These are phyloP conservation scores for Cicer yamashitae DNA, from an alignment of 306 rosid genomes.

Conservation along the genomic window DNA sequence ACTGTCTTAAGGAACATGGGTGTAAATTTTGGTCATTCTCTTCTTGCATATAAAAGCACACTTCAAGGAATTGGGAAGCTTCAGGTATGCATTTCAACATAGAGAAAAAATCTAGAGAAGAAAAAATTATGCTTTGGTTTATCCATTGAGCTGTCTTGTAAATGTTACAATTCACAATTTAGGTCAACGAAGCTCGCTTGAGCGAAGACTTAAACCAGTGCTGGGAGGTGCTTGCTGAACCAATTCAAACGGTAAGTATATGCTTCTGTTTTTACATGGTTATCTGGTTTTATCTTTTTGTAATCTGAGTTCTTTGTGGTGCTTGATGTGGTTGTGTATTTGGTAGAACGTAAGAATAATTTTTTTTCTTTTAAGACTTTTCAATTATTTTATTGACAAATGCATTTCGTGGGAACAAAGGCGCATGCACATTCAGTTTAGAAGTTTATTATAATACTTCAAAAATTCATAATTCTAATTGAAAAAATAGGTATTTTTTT, in stretches of 20 bases:
- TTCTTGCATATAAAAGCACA: constrained; percentile 84
- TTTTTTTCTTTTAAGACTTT: background rate
- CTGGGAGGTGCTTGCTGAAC: constrained; percentile 99
- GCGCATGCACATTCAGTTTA: background rate
- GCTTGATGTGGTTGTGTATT: background rate
- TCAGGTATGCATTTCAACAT: constrained; percentile 63
- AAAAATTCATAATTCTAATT: background rate
- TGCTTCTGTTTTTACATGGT: constrained; percentile 24
- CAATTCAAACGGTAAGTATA: constrained; percentile 84
- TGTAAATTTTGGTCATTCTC: constrained; percentile 87
- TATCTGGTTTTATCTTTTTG: constrained; percentile 23
- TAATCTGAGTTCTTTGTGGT: constrained; percentile 10
- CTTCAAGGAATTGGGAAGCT: constrained; percentile 87
- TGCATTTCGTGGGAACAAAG: background rate
- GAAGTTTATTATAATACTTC: background rate
- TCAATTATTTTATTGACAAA: constrained; percentile 9
- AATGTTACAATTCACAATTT: constrained; percentile 41
- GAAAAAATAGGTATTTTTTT: background rate
- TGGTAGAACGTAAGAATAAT: constrained; percentile 28
- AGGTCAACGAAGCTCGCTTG: constrained; percentile 82
- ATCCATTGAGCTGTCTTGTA: constrained; percentile 13
- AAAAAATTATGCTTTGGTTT: constrained; percentile 7
- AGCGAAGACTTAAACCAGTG: constrained; percentile 78
- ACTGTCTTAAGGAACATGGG: constrained; percentile 93
- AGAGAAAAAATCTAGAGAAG: background rate